A percentile compares a stretch with the other conserved stretches of the same genome.
These are phyloP conservation scores for Leucoagaricus sp. DNA, from an alignment of 1,284 basidiomycete species.

Conservation along the genomic window DNA sequence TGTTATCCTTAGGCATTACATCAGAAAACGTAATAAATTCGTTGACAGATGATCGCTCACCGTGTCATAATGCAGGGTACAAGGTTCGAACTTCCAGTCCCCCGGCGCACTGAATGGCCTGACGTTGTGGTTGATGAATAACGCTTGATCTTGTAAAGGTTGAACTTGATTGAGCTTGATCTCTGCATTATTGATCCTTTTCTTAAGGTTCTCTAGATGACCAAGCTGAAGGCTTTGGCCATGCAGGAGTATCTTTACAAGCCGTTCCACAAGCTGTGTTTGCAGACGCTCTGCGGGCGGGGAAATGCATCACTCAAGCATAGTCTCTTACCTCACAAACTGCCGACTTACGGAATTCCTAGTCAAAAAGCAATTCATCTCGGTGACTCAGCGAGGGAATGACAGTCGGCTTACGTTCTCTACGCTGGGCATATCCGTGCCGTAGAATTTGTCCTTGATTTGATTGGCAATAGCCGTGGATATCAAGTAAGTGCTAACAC, in stretches of 20 bases:
- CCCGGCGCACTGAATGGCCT: conserved; percentile 61
- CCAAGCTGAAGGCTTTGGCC: conserved; percentile 56
- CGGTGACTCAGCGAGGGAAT: conserved; percentile 9
- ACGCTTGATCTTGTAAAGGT: conserved; percentile 59
- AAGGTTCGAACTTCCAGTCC: conserved; percentile 79
- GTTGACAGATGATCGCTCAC: conserved; percentile 39
- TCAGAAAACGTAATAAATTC: conserved; percentile 11
- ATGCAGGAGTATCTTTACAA: conserved; percentile 53
- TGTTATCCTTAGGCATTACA: conserved; percentile 46
- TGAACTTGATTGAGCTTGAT: conserved; percentile 51
- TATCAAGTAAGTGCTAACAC: conserved; percentile 65
- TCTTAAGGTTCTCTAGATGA: conserved; percentile 61
- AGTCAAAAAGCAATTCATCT: conserved; percentile 20
- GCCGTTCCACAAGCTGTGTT: conserved; percentile 55
- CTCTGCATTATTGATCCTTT: conserved; percentile 47
- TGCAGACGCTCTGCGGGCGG: conserved; percentile 59
- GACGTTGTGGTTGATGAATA: conserved; percentile 73
- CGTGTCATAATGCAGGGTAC: conserved; percentile 70
- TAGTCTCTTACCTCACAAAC: not conserved
- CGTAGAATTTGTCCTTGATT: conserved; percentile 69
- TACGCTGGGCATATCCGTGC: conserved; percentile 62
- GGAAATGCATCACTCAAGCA: not conserved
- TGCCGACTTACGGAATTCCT: conserved; percentile 66
- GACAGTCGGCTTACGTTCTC: conserved; percentile 63
- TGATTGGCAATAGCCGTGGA: conserved; percentile 68